Base-by-base conservation (phyloP, 2,329 filamentous ascomycete genomes). In the Diaporthe sp. region DNA sequence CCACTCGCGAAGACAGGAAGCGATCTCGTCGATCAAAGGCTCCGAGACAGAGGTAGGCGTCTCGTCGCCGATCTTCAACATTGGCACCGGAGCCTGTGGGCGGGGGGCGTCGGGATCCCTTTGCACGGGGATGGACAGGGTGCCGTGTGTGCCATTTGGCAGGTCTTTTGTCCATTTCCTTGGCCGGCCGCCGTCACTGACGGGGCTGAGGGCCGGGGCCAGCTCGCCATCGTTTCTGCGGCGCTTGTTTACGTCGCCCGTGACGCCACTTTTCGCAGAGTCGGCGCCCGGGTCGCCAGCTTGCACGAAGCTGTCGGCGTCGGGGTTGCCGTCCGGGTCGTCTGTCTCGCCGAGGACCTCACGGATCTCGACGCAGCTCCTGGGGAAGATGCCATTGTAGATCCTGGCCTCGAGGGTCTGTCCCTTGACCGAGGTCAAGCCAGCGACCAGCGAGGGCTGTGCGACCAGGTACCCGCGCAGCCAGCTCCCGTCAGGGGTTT, bases 1-100 rank as follows among this genome's bases (percentile, higher is more conserved):
- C 97, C 97, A 99, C 89, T 99, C 97, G 79, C 97, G 92, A 77
- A 99, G 86, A 82, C 97, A 99, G 4, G 96, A 98, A 19, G 97
- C 96, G 80, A 99, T 98, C 84, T 99, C 97, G 84, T 99, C 97
- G 34, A 99, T 96, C 77, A 99, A 85, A 3, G 97, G 97, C 83
- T 99, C 97, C 12, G 94, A 92, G 22, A 91, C 88, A 8, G 95
- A 98, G 0, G 95, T 98, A 1, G 96, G 95, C 2, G 95, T 98
- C 86, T 99, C 97, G 81, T 99, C 97, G 75, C 97, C 97, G 82
- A 99, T 96, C 84, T 98, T 98, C 72, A 99, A 89, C 94, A 98
- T 97, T 6, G 97, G 97, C 12, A 99, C 96, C 0, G 97, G 97
- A 15, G 97, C 97, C 15, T 95, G 91, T 42, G 96, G 97, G 79